Conservation (phyloP, 2,329 filamentous ascomycete species). For the Ascochyta fabae region DNA sequence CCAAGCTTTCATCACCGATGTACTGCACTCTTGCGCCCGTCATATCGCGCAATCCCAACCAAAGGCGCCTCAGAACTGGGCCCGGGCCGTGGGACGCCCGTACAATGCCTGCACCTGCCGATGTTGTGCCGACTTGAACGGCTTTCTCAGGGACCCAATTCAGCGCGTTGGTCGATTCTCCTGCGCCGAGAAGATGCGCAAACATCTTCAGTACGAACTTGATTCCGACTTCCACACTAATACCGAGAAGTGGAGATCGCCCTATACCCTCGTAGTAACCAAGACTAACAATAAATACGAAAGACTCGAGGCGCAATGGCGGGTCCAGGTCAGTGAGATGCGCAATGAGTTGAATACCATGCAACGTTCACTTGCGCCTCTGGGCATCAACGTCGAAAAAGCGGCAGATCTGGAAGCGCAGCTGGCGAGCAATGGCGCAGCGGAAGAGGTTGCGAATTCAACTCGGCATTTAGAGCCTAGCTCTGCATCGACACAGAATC, state of each 20-base stretch:
- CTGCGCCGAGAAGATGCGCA: neutral
- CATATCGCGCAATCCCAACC: too few species aligned
- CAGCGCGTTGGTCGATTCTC: neutral
- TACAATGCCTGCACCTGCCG: neutral
- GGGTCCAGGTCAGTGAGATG: neutral
- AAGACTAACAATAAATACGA: neutral
- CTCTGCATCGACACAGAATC: neutral
- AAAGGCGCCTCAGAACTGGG: too few species aligned
- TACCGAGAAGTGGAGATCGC: neutral
- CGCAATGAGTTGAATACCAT: neutral
- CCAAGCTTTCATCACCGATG: too few species aligned
- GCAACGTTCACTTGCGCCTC: neutral
- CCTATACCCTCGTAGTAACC: neutral
- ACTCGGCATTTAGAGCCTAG: neutral
- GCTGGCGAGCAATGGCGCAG: neutral
- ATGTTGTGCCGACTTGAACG: neutral
- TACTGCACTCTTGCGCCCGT: too few species aligned
- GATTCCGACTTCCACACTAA: neutral
- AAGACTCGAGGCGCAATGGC: neutral
- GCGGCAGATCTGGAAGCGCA: neutral
- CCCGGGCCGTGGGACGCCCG: too few species aligned
- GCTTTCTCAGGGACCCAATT: neutral
- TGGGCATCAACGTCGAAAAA: neutral
- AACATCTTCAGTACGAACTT: neutral
- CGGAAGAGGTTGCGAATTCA: neutral